These are phyloP conservation scores for Melanopsichium pennsylvanicum DNA, from an alignment of 1,284 basidiomycete genomes.

Conservation along the genomic window DNA sequence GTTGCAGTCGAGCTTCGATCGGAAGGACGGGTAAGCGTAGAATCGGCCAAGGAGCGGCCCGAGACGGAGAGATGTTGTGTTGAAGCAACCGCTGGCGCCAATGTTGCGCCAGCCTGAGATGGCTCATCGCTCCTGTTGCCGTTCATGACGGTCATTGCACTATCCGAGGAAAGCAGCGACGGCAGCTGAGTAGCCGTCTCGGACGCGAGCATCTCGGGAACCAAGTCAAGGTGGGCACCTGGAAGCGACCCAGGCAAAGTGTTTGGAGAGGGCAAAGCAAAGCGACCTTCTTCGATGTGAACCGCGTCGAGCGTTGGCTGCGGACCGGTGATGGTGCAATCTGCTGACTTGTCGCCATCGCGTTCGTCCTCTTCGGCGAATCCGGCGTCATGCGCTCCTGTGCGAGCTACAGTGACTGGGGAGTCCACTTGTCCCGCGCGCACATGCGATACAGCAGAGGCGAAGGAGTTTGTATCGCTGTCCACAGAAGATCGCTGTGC, in stretches of 20 bases:
- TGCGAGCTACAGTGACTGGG: neutral
- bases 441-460: slow-evolving; percentile 42
- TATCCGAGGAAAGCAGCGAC: slow-evolving; percentile 10
- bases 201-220: neutral
- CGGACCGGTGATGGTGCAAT: slow-evolving; percentile 8
- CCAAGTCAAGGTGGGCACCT: neutral
- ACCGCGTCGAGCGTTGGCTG: slow-evolving; percentile 12
- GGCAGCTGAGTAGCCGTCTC: neutral
- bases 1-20: slow-evolving; percentile 26
- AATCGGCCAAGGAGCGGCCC: slow-evolving; percentile 1
- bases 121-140: neutral
- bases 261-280: slow-evolving; percentile 7
- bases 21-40: slow-evolving; percentile 8
- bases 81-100: neutral
- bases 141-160: slow-evolving; percentile 12
- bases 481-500: slow-evolving; percentile 31
- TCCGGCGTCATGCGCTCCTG: neutral
- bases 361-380: slow-evolving; percentile 1
- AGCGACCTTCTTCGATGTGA: slow-evolving; percentile 10
- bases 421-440: neutral
- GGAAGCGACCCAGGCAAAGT: slow-evolving; percentile 8
- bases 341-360: slow-evolving; percentile 9
- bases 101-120: neutral
- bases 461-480: slow-evolving; percentile 48
- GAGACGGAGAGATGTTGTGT: slow-evolving; percentile 23